Conservation (phyloP, 371 early-diverging fungal genomes). For the Syncephalastrum racemosum region DNA sequence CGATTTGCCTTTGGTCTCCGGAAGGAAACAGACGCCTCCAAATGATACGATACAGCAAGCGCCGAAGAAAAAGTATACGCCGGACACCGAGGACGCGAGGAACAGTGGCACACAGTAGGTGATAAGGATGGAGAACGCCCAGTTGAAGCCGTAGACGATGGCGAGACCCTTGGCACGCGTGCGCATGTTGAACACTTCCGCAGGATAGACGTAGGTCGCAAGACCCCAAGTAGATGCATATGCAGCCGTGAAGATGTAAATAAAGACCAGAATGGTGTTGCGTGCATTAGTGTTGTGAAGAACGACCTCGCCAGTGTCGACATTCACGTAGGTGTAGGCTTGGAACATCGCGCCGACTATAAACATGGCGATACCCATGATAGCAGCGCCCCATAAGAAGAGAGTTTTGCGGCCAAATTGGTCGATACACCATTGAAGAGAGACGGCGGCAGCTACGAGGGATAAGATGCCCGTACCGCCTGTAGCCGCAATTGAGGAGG, state of each 20-base stretch:
- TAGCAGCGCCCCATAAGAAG: conserved; percentile 36
- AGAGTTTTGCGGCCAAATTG: conserved; percentile 45
- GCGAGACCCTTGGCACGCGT: conserved; percentile 45
- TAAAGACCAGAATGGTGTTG: conserved; percentile 40
- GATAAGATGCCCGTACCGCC: conserved; percentile 41
- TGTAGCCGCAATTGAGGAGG: conserved; percentile 35
- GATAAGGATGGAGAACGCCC: conserved; percentile 54
- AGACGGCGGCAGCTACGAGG: conserved; percentile 48
- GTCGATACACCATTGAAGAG: conserved; percentile 56
- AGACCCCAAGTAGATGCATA: conserved; percentile 64
- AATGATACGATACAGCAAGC: conserved; percentile 36
- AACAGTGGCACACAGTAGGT: conserved; percentile 46
- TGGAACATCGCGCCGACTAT: conserved; percentile 45
- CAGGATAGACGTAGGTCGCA: conserved; percentile 66
- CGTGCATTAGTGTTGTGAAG: conserved; percentile 29
- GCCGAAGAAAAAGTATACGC: conserved; percentile 61
- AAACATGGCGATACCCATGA: conserved; percentile 46
- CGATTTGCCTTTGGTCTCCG: conserved; percentile 58
- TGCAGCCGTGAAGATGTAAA: conserved; percentile 46
- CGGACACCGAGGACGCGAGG: conserved; percentile 56
- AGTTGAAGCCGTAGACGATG: conserved; percentile 62
- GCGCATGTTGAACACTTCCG: conserved; percentile 59
- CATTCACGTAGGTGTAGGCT: conserved; percentile 25
- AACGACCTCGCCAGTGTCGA: conserved; percentile 25
- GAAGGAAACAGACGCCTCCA: conserved; percentile 45